Evolutionary conservation across 2,329 filamentous ascomycete genomes (phyloP), one percentile per base, ranked within the genome.

Genomic region (Grosmannia clavigera): DNA sequence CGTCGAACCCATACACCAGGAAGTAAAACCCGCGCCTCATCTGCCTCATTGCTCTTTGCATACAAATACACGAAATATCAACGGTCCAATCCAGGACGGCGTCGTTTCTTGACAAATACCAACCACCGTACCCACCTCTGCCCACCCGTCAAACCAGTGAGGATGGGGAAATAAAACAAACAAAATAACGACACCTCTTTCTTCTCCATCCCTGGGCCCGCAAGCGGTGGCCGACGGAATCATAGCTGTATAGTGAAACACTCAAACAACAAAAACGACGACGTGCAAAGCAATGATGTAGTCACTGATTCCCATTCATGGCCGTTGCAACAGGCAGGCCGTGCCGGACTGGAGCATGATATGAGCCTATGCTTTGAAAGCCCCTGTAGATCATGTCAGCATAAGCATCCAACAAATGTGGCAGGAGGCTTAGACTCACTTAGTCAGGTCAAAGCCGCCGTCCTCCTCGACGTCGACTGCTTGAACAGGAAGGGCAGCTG

Each of bases 291-390:
- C 3, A 22, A 46, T 6, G 7, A 3, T 7, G 14, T 19, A 46
- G 29, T 61, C 53, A 65, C n/a, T 48, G 61, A 25, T 63, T 73
- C 16, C 71, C 70, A 57, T 73, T 72, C 61, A 76, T 67, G 6
- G 75, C 72, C 33, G 70, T 74, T 25, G 73, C 71, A 59, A 79
- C 73, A 35, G 76, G 70, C 50, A 77, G 68, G 3, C 77, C 77
- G 52, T 74, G 71, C n/a, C 75, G 72, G 11, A 79, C 75, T 1
- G 78, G 78, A 48, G 81, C 80, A 64, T 86, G 83, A 63, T 82
- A 86, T 1, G 81, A 78, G 35, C 81, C 80, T 58, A 86, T 86
- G 63, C 80, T 85, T 68, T 85, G 83, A 65, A 86, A 86, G 0
- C 83, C 83, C 72, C 81, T 83, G 60, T 22, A 53, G 7, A 62